phyloP scores from a whole-genome alignment of 345 rosid genomes.

The Angophora floribunda region DNA sequence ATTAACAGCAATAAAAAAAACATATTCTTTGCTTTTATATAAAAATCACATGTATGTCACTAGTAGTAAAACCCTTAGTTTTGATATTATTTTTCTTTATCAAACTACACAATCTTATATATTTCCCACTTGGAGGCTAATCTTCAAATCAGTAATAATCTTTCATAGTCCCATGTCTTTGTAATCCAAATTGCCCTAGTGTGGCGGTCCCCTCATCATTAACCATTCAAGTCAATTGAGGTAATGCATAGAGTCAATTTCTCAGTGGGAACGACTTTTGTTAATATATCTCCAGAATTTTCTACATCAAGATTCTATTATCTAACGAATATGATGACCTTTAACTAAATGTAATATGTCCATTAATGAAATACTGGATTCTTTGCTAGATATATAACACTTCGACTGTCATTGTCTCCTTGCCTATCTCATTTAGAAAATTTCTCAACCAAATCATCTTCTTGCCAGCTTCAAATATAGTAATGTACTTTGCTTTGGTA shows the following conservation, averaged over 20 bases:
- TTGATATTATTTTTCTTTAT: background rate
- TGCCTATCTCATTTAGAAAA: background rate
- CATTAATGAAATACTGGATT: background rate
- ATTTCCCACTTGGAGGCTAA: background rate
- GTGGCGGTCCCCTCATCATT: background rate
- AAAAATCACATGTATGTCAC: background rate
- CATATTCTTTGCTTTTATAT: background rate
- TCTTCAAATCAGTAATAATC: background rate
- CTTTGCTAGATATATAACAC: background rate
- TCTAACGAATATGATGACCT: background rate
- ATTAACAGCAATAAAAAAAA: background rate
- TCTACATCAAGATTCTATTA: background rate
- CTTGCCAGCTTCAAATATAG: background rate
- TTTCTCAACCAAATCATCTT: background rate
- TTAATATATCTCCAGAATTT: background rate
- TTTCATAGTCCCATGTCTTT: background rate
- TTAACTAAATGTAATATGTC: background rate
- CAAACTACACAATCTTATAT: background rate
- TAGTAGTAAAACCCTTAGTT: background rate
- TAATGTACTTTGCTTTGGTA: background rate
- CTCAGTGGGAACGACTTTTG: background rate
- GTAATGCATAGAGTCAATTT: background rate
- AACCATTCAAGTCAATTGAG: background rate
- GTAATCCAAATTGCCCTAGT: background rate
- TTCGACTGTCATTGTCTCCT: background rate